Evolutionary conservation across 768 basidiomycete species (phyloP), one percentile per base, ranked within the genome.

Genomic region (Naganishia vishniacii): DNA sequence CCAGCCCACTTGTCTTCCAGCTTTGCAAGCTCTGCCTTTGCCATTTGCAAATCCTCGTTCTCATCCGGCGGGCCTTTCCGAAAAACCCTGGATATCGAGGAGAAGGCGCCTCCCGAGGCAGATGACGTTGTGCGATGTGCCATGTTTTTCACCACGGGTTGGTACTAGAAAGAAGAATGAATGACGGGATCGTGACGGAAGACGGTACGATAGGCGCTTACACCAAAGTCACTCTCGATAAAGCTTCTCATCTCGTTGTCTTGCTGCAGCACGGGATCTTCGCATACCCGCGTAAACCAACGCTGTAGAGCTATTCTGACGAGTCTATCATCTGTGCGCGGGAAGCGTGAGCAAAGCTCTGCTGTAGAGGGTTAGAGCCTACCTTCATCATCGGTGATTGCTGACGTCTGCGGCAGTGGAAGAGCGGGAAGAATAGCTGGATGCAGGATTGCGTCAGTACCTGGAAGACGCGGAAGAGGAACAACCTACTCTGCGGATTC

Each of bases 191-290:
- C n/a, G 25, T 26, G 23, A 11, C 3, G 11, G 3, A 29, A 5
- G 47, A 40, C 40, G 40, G 13, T 34, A n/a, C 3, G 1, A 3
- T n/a, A 4, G 31, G 28, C 12, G 76, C 81, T 66, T 65, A 82
- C 82, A 3, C 95, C 95, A 80, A 98, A 99, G 77, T 98, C 94
- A 69, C 87, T 92, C 79, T 99, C 95, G 65, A 99, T 84, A 75
- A 99, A 99, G 16, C 88, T 88, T 31, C 94, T 85, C 64, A 97
- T 77, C 74, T 99, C 95, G 72, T 98, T 95, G 70, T 98, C 94
- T 61, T 85, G 80, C 42, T 90, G 79, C 31, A 97, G 78, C 59
- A 95, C 89, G 1, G 86, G 85, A 75, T 98, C 91, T 74, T 93
- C 91, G 78, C 88, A 94, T 32, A 98, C 85, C 62, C 95, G 81